Evolutionary conservation across 2,329 filamentous ascomycete genomes (phyloP).

Genomic region (Dactylella cylindrospora): DNA sequence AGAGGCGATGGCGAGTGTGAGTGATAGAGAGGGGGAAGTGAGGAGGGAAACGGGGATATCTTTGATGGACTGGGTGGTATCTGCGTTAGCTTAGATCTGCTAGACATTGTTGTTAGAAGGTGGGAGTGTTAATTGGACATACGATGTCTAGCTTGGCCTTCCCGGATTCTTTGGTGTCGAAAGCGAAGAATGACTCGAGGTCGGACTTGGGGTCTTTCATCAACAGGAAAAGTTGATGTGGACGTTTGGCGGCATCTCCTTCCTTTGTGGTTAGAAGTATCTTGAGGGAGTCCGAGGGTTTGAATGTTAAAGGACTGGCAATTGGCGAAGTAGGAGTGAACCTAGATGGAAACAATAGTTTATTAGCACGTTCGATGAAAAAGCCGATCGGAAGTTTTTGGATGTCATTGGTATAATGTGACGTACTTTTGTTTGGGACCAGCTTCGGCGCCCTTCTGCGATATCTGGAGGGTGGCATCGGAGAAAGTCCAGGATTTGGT

Average conservation of each 20-base stretch:
- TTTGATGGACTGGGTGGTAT: constrained; percentile 70
- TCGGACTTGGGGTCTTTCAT: constrained; percentile 73
- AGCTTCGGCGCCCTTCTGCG: constrained; percentile 31
- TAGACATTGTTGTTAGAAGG: not conserved
- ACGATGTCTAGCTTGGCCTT: constrained; percentile 85
- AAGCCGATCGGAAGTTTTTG: no score
- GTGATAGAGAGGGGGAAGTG: constrained; percentile 68
- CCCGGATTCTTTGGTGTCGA: constrained; percentile 77
- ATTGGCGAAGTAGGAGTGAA: constrained; percentile 64
- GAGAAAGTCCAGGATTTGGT: constrained; percentile 21
- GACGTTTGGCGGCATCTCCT: constrained; percentile 73
- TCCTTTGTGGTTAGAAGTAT: constrained; percentile 79
- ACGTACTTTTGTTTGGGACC: constrained; percentile 30
- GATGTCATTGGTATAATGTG: no score
- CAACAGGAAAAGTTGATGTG: constrained; percentile 91
- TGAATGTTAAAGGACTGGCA: constrained; percentile 65
- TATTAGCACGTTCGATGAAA: no score
- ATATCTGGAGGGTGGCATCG: constrained; percentile 36
- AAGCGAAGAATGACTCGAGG: constrained; percentile 81
- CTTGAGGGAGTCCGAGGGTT: constrained; percentile 73
- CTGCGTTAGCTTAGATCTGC: constrained; percentile 3
- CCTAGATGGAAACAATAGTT: constrained; percentile 54
- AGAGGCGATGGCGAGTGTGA: constrained; percentile 80
- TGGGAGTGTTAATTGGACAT: constrained; percentile 47
- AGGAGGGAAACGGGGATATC: constrained; percentile 85